phyloP scores from a whole-genome alignment of 2,329 filamentous ascomycete genomes.

The Zasmidium cellare region DNA sequence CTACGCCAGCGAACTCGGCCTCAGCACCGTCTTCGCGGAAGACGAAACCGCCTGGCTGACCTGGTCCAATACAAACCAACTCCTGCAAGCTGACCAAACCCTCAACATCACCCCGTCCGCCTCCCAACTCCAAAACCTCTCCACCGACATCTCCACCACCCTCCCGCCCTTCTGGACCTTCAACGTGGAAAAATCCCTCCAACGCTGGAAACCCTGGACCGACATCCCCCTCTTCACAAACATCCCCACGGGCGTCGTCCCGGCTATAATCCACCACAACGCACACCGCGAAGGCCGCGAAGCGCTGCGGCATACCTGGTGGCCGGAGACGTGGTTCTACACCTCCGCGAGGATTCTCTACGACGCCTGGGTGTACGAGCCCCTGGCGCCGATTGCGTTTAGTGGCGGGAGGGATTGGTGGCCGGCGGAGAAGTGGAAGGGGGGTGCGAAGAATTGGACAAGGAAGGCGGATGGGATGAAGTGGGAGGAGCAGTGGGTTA shows the following conservation, averaged over 20 bases:
- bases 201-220: slow-evolving; percentile 20
- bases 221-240: slow-evolving; percentile 27
- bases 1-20: slow-evolving; percentile 27
- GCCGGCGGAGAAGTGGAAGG: slow-evolving; percentile 47
- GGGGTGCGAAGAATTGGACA: slow-evolving; percentile 51
- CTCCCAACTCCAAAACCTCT: slow-evolving; percentile 14
- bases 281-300: slow-evolving; percentile 22
- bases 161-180: slow-evolving; percentile 26
- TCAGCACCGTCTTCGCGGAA: slow-evolving; percentile 28
- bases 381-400: slow-evolving; percentile 30
- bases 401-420: slow-evolving; percentile 41
- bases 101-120: slow-evolving; percentile 6
- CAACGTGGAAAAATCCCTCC: slow-evolving; percentile 20
- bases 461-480: slow-evolving; percentile 46
- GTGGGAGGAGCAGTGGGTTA: slow-evolving; percentile 43
- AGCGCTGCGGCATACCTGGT: slow-evolving; percentile 21
- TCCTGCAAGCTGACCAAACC: slow-evolving; percentile 16
- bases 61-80: slow-evolving; percentile 17
- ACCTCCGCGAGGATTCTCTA: slow-evolving; percentile 18
- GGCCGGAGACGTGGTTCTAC: slow-evolving; percentile 27
- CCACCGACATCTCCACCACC: slow-evolving; percentile 23
- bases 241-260: slow-evolving; percentile 24
- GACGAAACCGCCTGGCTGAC: slow-evolving; percentile 29
- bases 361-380: slow-evolving; percentile 19
- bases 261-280: slow-evolving; percentile 30